Conservation (phyloP, 2,329 filamentous ascomycete genomes). For the Ustulina deusta region DNA sequence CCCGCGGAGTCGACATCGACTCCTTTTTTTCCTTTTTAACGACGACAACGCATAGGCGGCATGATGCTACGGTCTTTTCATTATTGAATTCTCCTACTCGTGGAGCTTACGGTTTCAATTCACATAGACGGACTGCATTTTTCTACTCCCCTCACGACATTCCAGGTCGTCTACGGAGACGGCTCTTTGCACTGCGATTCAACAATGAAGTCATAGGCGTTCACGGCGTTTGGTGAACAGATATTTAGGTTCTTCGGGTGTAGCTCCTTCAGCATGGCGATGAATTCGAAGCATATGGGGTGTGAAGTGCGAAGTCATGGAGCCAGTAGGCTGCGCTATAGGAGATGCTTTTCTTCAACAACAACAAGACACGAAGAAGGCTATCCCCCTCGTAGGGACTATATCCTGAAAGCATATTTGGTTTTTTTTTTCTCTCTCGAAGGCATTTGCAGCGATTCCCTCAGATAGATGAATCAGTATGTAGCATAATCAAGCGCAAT, state of each 20-base stretch:
- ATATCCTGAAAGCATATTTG: conserved; percentile 20
- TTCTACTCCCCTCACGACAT: conserved; percentile 11
- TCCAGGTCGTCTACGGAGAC: conserved; percentile 8
- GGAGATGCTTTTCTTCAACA: conserved; percentile 14
- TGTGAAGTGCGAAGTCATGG: background rate
- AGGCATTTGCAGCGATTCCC: conserved; percentile 29
- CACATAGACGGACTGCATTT: conserved; percentile 36
- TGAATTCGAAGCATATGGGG: background rate
- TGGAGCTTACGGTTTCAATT: conserved; percentile 20
- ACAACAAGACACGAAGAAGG: background rate
- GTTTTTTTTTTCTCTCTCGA: background rate
- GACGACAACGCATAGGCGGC: conserved; percentile 6
- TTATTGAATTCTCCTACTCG: conserved; percentile 15
- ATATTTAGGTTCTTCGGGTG: background rate
- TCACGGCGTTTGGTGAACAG: conserved; percentile 17
- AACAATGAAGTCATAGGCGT: conserved; percentile 26
- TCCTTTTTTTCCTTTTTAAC: background rate
- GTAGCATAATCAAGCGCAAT: conserved; percentile 41
- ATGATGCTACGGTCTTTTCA: conserved; percentile 11
- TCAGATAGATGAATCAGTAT: conserved; percentile 43
- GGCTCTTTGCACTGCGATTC: conserved; percentile 19
- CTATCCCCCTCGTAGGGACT: background rate
- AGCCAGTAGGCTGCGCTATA: conserved; percentile 2
- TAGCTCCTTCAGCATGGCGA: conserved; percentile 5
- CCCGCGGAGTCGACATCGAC: background rate